Conservation (phyloP, 1,139 yeast species). For the Meyerozyma carpophila region DNA sequence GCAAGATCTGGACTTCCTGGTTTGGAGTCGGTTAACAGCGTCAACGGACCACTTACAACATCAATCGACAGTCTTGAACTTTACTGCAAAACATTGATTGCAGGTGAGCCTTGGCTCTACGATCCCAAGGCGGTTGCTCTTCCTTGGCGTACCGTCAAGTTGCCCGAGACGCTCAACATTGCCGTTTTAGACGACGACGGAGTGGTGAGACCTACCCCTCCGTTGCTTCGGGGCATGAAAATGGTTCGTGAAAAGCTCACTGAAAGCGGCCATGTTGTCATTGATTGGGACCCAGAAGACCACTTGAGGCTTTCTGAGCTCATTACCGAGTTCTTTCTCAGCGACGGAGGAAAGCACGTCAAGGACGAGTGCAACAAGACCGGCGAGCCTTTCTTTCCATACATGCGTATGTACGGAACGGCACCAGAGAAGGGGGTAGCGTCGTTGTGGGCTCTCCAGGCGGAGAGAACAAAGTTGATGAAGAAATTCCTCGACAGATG, state of each 20-base stretch:
- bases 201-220: slow-evolving; percentile 33
- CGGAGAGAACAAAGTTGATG: slow-evolving; percentile 25
- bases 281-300: slow-evolving; percentile 48
- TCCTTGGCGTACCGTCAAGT: slow-evolving; percentile 24
- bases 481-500: slow-evolving; percentile 35
- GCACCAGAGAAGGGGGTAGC: slow-evolving; percentile 28
- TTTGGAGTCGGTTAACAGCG: slow-evolving; percentile 36
- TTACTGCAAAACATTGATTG: slow-evolving; percentile 22
- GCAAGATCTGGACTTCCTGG: slow-evolving; percentile 53
- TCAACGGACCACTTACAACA: slow-evolving; percentile 30
- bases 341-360: slow-evolving; percentile 42
- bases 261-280: slow-evolving; percentile 54
- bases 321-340: slow-evolving; percentile 33
- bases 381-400: slow-evolving; percentile 44
- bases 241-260: slow-evolving; percentile 17
- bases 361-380: slow-evolving; percentile 23
- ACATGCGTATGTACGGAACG: slow-evolving; percentile 28
- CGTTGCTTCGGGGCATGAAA: slow-evolving; percentile 25
- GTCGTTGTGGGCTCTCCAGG: slow-evolving; percentile 39
- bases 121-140: slow-evolving; percentile 27
- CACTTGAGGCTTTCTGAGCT: slow-evolving; percentile 32
- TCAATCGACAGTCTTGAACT: slow-evolving; percentile 23
- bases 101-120: slow-evolving; percentile 23
- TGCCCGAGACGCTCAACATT: slow-evolving; percentile 22
- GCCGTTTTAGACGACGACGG: slow-evolving; percentile 30